Base-by-base conservation (phyloP, 2,329 filamentous ascomycete genomes). In the Calonectria pseudoreteaudii region DNA sequence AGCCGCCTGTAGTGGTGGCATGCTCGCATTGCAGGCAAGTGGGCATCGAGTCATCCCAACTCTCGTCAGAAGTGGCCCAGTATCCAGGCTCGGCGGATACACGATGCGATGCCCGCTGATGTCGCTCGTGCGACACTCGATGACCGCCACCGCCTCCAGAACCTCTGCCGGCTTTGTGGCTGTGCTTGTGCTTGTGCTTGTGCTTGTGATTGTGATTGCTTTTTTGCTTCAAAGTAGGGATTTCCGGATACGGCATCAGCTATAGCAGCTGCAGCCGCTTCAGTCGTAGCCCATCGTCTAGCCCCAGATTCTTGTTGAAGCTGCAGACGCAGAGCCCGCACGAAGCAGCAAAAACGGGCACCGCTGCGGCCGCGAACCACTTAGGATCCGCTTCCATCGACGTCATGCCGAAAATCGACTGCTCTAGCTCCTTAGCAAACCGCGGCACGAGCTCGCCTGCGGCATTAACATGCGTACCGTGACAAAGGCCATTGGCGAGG, bases 371-470 rank as follows among this genome's bases (percentile, higher is more conserved):
- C 41, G 26, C 56, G 41, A 70, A 70, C 62, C 38, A 67, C 34
- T 52, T 70, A 8, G 67, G 67, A 41, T 67, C 71, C 13, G 41
- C 66, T 58, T 73, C 71, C 16, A 66, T 20, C 38, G 66, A 60
- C 16, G 67, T 73, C 41, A 73, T 70, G 11, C 71, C 71, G 65
- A 73, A 73, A 23, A 70, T 58, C 7, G 66, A 66, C 66, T 70
- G 44, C 36, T 62, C 56, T 31, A 26, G 26, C 26, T 65, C 26
- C 41, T 47, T 18, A 44, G 20, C n/a, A 14, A 47, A 23, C 10
- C 6, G 20, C 26, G 56, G 36, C 56, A 38, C 34, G 23, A 4
- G 34, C 20, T 23, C 52, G 34, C 11, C 38, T 62, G 56, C 56
- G 56, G 56, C 56, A 62, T 41, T 20, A n/a, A 66, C 66, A 34